Conservation (phyloP, 148 eudicot species). For the Vaccinium macrocarpon region DNA sequence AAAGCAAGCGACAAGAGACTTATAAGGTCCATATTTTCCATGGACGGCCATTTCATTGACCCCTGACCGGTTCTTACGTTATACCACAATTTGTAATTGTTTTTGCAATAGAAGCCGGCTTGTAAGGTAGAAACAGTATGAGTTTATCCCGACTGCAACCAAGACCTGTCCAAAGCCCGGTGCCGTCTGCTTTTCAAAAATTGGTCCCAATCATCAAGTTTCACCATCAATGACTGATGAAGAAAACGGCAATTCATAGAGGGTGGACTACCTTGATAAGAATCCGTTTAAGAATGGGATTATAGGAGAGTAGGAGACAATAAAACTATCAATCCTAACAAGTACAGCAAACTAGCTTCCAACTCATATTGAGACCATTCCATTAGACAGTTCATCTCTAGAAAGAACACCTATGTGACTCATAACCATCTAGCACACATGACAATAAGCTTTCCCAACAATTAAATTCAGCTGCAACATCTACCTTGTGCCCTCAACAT, state of each 20-base stretch:
- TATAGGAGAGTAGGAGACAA: background rate
- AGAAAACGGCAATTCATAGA: background rate
- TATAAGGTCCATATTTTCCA: background rate
- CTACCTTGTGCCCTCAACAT: background rate
- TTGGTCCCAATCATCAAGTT: background rate
- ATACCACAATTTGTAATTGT: background rate
- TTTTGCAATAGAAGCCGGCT: too few species aligned
- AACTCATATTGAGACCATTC: background rate
- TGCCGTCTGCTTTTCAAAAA: too few species aligned
- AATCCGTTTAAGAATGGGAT: background rate
- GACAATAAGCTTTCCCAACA: background rate
- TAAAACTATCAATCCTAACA: background rate
- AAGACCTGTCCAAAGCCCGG: too few species aligned
- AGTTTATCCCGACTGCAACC: too few species aligned
- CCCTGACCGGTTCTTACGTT: background rate
- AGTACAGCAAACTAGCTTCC: constrained; percentile 10
- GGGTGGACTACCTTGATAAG: background rate
- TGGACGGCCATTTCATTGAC: background rate
- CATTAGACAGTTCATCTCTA: background rate
- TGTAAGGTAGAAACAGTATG: too few species aligned
- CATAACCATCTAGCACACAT: background rate
- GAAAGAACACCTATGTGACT: background rate
- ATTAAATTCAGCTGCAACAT: background rate
- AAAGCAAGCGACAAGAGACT: background rate
- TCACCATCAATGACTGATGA: background rate